Percentiles rank a stretch among this genome's conserved stretches.
Evolutionary conservation across 78 protist genomes (phyloP).

Genomic region (Protostelium mycophagum): DNA sequence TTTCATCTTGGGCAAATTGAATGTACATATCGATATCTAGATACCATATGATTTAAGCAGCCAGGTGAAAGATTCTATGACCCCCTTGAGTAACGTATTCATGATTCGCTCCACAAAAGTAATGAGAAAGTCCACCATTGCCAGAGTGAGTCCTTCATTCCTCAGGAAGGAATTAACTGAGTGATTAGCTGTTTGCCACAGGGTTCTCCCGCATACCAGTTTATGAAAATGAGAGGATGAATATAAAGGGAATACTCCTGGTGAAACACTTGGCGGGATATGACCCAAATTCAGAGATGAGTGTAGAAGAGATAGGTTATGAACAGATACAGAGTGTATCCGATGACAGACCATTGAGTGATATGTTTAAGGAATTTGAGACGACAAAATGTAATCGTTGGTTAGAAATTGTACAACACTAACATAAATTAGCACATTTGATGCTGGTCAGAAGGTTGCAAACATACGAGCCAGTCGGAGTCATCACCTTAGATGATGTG

Average conservation of each 20-base stretch:
- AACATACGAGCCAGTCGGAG: background rate
- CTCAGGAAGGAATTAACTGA: background rate
- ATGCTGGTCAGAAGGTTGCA: background rate
- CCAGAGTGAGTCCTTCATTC: slow-evolving; percentile 2
- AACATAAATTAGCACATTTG: background rate
- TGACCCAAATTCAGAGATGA: background rate
- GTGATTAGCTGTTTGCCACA: background rate
- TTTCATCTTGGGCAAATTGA: too few species aligned
- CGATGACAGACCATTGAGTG: background rate
- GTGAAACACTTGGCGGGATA: background rate
- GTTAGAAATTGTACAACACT: background rate
- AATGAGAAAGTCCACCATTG: background rate
- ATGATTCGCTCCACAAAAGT: background rate
- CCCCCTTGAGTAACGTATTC: background rate
- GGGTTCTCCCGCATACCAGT: background rate
- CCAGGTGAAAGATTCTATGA: background rate
- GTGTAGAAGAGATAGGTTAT: background rate
- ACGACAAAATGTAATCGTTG: background rate
- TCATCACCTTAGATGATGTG: background rate
- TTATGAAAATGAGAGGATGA: background rate
- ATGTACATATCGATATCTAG: background rate
- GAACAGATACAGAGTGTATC: background rate
- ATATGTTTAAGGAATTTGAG: background rate
- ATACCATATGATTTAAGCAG: too few species aligned
- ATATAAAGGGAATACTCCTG: background rate